Percentiles rank a stretch among this genome's conserved stretches.
Conservation (phyloP, 352 stramenopile species). For the Pythium brassicae region DNA sequence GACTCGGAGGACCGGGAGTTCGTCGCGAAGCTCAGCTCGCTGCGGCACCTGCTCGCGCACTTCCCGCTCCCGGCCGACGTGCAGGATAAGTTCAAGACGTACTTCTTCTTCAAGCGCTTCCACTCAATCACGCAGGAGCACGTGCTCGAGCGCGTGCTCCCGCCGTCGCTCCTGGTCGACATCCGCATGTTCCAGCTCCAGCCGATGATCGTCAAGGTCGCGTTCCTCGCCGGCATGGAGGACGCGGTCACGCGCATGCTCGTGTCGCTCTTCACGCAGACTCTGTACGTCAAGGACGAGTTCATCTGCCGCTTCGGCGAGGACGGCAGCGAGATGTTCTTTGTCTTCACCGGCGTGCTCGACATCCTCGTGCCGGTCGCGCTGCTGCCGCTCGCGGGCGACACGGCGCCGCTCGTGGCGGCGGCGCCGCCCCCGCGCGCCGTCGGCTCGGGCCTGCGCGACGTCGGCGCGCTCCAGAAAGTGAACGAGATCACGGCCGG, state of each 20-base stretch:
- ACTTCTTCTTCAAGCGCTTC: slow-evolving; percentile 65
- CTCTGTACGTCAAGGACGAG: slow-evolving; percentile 50
- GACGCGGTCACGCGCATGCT: slow-evolving; percentile 54
- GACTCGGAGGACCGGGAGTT: slow-evolving; percentile 60
- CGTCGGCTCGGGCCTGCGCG: background rate
- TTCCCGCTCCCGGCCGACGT: slow-evolving; percentile 40
- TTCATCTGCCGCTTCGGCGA: slow-evolving; percentile 53
- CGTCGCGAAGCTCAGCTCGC: slow-evolving; percentile 47
- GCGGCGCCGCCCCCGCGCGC: background rate
- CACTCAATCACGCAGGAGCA: slow-evolving; percentile 68
- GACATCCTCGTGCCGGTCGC: slow-evolving; percentile 43
- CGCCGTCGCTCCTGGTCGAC: slow-evolving; percentile 51
- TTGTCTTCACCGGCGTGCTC: slow-evolving; percentile 53
- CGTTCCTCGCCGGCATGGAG: slow-evolving; percentile 54
- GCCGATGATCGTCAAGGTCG: slow-evolving; percentile 65
- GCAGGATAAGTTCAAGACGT: slow-evolving; percentile 57
- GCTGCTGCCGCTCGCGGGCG: slow-evolving; percentile 1
- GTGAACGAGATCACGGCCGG: slow-evolving; percentile 55
- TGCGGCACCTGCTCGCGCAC: slow-evolving; percentile 44
- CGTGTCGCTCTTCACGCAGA: slow-evolving; percentile 51
- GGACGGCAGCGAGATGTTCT: slow-evolving; percentile 64
- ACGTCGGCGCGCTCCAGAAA: slow-evolving; percentile 24
- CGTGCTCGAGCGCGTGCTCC: slow-evolving; percentile 44
- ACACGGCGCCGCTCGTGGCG: too few relatives aligned
- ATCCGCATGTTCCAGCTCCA: slow-evolving; percentile 64